A percentile compares a stretch with the other conserved stretches of the same genome.
Evolutionary conservation across 768 basidiomycete species (phyloP).

Genomic region (Candolleomyces aberdarensis): DNA sequence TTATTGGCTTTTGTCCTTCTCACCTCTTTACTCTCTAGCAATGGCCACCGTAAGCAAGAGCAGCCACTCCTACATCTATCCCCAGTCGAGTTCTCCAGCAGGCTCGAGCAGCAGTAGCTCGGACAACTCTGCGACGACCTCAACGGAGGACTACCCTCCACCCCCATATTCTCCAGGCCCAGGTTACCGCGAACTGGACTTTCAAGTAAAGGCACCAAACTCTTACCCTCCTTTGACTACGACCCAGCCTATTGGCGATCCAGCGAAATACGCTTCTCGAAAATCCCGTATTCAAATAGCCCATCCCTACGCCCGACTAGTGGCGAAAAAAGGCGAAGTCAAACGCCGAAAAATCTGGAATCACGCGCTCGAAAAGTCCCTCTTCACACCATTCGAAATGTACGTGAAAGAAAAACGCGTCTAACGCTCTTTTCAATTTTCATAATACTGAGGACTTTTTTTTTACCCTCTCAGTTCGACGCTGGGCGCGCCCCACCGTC

Average conservation of each 20-base stretch:
- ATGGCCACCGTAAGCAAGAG: background rate
- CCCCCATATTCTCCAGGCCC: background rate
- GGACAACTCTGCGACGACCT: background rate
- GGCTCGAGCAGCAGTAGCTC: background rate
- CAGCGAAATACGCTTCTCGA: background rate
- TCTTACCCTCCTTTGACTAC: background rate
- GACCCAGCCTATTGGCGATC: too few species aligned
- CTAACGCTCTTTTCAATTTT: background rate
- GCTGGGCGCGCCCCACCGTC: conserved; percentile 63
- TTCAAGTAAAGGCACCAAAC: background rate
- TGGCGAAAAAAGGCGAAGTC: conserved; percentile 57
- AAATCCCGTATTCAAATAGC: conserved; percentile 31
- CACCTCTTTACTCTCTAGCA: too few species aligned
- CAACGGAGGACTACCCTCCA: background rate
- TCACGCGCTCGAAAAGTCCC: conserved; percentile 68
- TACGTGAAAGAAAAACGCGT: conserved; percentile 26
- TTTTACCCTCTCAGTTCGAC: conserved; percentile 44
- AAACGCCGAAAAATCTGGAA: conserved; percentile 79
- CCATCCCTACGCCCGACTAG: conserved; percentile 69
- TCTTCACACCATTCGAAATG: conserved; percentile 69
- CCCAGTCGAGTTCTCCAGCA: background rate
- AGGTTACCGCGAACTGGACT: background rate
- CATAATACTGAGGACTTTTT: conserved; percentile 1
- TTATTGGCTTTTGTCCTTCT: background rate
- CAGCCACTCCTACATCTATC: background rate